phyloP scores from a whole-genome alignment of 495 filamentous ascomycete species.

The Neurospora sp. region DNA sequence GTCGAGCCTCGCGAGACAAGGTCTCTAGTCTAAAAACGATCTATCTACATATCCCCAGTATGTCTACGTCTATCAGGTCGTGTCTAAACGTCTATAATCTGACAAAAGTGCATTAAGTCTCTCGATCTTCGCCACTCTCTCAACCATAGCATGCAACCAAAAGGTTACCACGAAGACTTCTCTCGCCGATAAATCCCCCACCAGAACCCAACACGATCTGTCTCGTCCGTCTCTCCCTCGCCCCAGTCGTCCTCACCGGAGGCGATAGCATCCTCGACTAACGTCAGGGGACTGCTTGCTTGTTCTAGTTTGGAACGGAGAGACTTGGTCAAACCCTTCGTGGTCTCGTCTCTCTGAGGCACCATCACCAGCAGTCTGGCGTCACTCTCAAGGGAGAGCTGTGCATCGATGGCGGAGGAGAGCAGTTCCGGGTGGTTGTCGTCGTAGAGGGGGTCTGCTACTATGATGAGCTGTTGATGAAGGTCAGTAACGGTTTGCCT shows the following conservation, averaged over 20 bases:
- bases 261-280: slow-evolving; percentile 25
- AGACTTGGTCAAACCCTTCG: slow-evolving; percentile 20
- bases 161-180: neutral
- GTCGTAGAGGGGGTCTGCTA: slow-evolving; percentile 38
- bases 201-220: slow-evolving; percentile 31
- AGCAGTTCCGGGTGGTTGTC: slow-evolving; percentile 37
- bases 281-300: slow-evolving; percentile 15
- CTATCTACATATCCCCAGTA: neutral
- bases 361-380: slow-evolving; percentile 36
- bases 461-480: slow-evolving; percentile 29
- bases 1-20: neutral
- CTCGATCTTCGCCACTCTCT: neutral
- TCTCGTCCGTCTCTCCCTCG: slow-evolving; percentile 27
- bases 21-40: neutral
- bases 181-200: slow-evolving; percentile 32
- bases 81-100: neutral
- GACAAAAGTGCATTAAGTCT: neutral
- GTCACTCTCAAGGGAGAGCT: slow-evolving; percentile 23
- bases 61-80: neutral
- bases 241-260: slow-evolving; percentile 39
- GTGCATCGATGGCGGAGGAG: slow-evolving; percentile 28
- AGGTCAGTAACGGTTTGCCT: neutral
- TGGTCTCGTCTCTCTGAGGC: slow-evolving; percentile 32
- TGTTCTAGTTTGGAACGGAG: slow-evolving; percentile 19
- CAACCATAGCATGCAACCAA: neutral